A percentile compares a stretch with the other conserved stretches of the same genome.
phyloP scores from a whole-genome alignment of 2,329 filamentous ascomycete species.

The Penicillium digitatum region DNA sequence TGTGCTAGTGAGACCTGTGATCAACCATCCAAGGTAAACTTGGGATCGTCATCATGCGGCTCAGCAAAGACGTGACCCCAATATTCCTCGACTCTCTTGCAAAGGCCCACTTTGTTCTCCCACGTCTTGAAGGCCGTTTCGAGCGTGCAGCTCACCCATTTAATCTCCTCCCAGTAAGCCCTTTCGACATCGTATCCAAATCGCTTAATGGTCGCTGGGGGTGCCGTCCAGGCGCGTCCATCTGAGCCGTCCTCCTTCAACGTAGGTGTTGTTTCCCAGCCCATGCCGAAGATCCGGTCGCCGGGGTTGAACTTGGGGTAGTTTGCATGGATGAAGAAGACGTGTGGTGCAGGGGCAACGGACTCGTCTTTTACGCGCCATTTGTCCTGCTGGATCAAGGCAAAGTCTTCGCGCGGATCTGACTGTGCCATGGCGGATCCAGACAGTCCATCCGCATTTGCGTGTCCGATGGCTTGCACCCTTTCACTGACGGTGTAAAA shows the following conservation, averaged over 20 bases:
- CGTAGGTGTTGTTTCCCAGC: constrained; percentile 38
- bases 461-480: constrained; percentile 35
- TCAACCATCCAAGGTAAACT: constrained; percentile 28
- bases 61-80: constrained; percentile 36
- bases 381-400: constrained; percentile 30
- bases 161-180: constrained; percentile 42
- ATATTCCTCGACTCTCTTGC: constrained; percentile 31
- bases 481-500: constrained; percentile 39
- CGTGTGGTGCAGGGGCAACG: constrained; percentile 30
- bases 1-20: background rate
- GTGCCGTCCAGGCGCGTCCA: constrained; percentile 37
- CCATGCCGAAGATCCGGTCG: constrained; percentile 37
- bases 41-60: constrained; percentile 31
- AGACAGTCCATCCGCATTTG: constrained; percentile 25
- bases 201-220: constrained; percentile 31
- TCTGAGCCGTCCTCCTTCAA: constrained; percentile 35
- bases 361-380: constrained; percentile 34
- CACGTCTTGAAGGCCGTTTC: constrained; percentile 36
- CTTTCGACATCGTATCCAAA: constrained; percentile 42
- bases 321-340: constrained; percentile 43
- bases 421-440: constrained; percentile 40
- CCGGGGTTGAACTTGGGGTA: constrained; percentile 43
- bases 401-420: constrained; percentile 39
- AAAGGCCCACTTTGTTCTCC: constrained; percentile 31
- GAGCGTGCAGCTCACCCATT: constrained; percentile 38